Conservation (phyloP, 129 eudicot species). For the Pseudognaphalium luteoalbum region DNA sequence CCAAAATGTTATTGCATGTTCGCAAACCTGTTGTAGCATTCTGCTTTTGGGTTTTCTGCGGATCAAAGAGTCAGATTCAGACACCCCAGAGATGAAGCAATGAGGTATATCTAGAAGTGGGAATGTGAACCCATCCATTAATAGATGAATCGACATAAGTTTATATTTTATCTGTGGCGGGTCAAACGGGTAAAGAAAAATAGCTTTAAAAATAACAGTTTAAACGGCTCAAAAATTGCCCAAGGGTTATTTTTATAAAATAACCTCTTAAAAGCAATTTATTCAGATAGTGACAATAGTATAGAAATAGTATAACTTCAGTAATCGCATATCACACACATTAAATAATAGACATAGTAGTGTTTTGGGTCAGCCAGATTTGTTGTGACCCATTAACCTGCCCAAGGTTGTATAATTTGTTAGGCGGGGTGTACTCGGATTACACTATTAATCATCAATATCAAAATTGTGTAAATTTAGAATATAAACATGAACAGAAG, state of each 20-base stretch:
- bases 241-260: background rate
- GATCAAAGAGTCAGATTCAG: conserved; percentile 8
- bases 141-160: background rate
- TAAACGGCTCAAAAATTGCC: background rate
- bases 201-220: background rate
- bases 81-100: background rate
- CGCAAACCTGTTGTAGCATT: conserved; percentile 75
- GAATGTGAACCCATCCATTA: background rate
- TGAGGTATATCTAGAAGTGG: background rate
- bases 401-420: too few species aligned
- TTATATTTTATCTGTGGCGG: background rate
- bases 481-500: too few species aligned
- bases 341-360: background rate
- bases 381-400: background rate
- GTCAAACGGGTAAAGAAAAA: background rate
- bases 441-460: too few species aligned
- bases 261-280: background rate
- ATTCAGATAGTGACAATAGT: background rate
- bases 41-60: conserved; percentile 79
- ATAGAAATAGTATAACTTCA: too few species aligned
- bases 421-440: too few species aligned
- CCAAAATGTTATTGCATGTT: conserved; percentile 86
- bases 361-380: too few species aligned
- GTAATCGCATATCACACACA: too few species aligned
- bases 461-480: too few species aligned